These are phyloP conservation scores for Aspergillus funiculosus DNA, from an alignment of 495 filamentous ascomycete species.

Conservation along the genomic window DNA sequence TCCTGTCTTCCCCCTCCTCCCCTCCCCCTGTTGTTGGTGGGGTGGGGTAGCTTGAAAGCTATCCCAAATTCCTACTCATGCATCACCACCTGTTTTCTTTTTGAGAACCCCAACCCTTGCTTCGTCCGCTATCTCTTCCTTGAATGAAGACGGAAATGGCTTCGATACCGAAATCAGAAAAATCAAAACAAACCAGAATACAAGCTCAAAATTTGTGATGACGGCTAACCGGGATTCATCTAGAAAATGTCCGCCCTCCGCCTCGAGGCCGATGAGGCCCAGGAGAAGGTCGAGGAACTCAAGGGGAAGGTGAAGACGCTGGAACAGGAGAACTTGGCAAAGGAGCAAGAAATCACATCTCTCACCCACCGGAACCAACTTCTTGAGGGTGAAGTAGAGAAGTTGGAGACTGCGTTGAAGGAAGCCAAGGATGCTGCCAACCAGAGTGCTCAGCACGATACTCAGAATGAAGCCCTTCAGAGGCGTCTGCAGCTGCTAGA, in stretches of 20 bases:
- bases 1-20: constrained; percentile 15
- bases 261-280: constrained; percentile 78
- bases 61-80: constrained; percentile 22
- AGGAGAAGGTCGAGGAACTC: constrained; percentile 77
- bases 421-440: constrained; percentile 73
- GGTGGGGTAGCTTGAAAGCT: constrained; percentile 45
- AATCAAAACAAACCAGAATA: constrained; percentile 7
- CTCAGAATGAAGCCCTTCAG: constrained; percentile 82
- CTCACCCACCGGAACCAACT: constrained; percentile 85
- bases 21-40: constrained; percentile 36
- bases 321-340: constrained; percentile 89
- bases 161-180: background rate
- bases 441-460: constrained; percentile 66
- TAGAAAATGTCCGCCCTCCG: constrained; percentile 94
- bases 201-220: too few species aligned
- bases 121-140: constrained; percentile 9
- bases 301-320: constrained; percentile 77
- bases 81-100: constrained; percentile 17
- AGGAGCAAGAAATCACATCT: constrained; percentile 97
- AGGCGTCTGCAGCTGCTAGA: constrained; percentile 91
- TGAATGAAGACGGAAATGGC: constrained; percentile 14
- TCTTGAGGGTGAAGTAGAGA: constrained; percentile 86
- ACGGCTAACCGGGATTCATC: constrained; percentile 18
- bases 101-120: too few species aligned
- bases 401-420: constrained; percentile 69